These are phyloP conservation scores for Digitaria exilis DNA, from an alignment of 202 grass and related monocot species.

Conservation along the genomic window DNA sequence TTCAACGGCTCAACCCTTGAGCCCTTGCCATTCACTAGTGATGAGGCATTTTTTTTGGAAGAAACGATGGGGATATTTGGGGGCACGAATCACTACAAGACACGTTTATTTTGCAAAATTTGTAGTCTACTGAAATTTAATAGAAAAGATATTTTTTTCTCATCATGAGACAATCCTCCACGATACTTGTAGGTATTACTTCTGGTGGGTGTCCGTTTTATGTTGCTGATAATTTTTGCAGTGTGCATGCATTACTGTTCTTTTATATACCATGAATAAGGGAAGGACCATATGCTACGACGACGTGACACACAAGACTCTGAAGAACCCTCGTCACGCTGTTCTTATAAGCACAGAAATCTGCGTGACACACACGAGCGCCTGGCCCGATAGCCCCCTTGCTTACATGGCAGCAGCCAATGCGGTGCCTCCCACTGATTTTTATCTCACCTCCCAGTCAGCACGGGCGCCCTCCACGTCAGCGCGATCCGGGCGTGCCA, in stretches of 20 bases:
- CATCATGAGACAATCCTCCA: too few relatives aligned
- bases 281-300: neutral
- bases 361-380: neutral
- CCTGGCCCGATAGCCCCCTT: neutral
- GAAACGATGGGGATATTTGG: too few relatives aligned
- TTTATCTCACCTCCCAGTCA: conserved; percentile 15
- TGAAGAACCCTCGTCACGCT: neutral
- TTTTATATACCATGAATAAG: neutral
- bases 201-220: neutral
- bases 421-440: conserved; percentile 24
- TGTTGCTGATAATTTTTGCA: neutral
- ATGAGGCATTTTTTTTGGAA: too few relatives aligned
- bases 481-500: conserved; percentile 38
- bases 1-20: too few relatives aligned
- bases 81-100: too few relatives aligned
- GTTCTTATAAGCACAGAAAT: neutral
- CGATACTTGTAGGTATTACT: too few relatives aligned
- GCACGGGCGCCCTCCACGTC: conserved; percentile 50
- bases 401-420: conserved; percentile 31
- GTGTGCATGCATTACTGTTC: too few relatives aligned
- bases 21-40: too few relatives aligned
- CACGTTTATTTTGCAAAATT: too few relatives aligned
- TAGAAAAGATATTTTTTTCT: too few relatives aligned
- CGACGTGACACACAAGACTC: neutral
- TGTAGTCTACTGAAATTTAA: too few relatives aligned